Percentiles rank a stretch among this genome's conserved stretches.
These are phyloP conservation scores for Graphilbum fragrans DNA, from an alignment of 2,329 filamentous ascomycete species.

Conservation along the genomic window DNA sequence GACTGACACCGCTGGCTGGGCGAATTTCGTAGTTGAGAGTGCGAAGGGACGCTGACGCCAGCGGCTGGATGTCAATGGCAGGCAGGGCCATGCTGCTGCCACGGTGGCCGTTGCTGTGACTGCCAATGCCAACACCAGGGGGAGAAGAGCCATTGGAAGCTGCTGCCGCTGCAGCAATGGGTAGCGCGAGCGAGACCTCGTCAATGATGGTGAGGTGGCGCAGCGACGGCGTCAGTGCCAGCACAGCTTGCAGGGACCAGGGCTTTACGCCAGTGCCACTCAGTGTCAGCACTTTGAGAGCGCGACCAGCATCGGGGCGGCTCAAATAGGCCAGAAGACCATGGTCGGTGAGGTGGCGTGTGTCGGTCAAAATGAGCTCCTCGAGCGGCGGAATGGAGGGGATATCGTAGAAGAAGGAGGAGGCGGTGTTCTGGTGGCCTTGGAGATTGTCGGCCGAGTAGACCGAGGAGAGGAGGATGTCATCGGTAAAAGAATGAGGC, in stretches of 20 bases:
- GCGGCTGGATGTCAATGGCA: constrained; percentile 37
- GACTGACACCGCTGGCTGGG: constrained; percentile 40
- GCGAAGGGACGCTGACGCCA: constrained; percentile 56
- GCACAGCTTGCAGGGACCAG: constrained; percentile 45
- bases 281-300: constrained; percentile 57
- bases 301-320: constrained; percentile 42
- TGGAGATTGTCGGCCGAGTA: neutral
- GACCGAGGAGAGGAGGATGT: constrained; percentile 40
- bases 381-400: constrained; percentile 65
- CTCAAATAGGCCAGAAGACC: constrained; percentile 61
- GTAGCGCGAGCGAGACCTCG: constrained; percentile 37
- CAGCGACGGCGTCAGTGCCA: constrained; percentile 45
- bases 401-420: constrained; percentile 41
- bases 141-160: neutral
- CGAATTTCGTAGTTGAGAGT: constrained; percentile 78
- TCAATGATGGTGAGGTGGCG: constrained; percentile 43
- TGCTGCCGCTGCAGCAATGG: constrained; percentile 23
- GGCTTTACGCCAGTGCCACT: constrained; percentile 59
- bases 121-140: neutral
- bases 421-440: neutral
- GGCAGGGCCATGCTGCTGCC: too few species aligned
- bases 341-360: constrained; percentile 56
- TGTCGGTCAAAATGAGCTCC: constrained; percentile 60
- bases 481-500: constrained; percentile 49
- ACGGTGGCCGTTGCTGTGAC: neutral